Conservation (phyloP, 2,329 filamentous ascomycete genomes). For the Xylariaceae sp. region DNA sequence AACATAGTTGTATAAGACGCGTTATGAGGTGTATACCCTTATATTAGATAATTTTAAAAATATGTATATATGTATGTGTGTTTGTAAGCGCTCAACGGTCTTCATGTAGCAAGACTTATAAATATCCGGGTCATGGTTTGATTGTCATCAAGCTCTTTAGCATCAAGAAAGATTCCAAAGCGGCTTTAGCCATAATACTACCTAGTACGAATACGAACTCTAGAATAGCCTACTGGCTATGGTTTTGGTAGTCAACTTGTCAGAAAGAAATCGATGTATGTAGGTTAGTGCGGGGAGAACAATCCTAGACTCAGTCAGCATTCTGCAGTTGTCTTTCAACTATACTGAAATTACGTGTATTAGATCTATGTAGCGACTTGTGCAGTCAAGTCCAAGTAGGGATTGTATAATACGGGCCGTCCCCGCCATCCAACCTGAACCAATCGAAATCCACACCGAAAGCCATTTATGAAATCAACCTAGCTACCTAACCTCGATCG, state of each 20-base stretch:
- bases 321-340: not conserved
- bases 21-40: no score
- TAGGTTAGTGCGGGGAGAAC: not conserved
- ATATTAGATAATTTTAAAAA: no score
- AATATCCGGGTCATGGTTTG: not conserved
- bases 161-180: not conserved
- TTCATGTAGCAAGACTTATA: no score
- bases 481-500: not conserved
- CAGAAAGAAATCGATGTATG: not conserved
- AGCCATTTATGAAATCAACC: not conserved
- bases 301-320: not conserved
- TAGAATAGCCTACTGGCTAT: not conserved
- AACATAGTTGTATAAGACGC: no score
- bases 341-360: not conserved
- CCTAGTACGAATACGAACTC: not conserved
- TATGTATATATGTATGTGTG: no score
- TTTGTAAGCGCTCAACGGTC: no score
- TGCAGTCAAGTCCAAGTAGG: not conserved
- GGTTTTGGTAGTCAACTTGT: not conserved
- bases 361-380: not conserved
- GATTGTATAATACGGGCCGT: not conserved
- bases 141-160: not conserved
- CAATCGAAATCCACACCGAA: not conserved
- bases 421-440: not conserved
- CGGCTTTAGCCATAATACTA: not conserved